phyloP scores from a whole-genome alignment of 2,329 filamentous ascomycete genomes.

The Colletotrichum chrysophilum region DNA sequence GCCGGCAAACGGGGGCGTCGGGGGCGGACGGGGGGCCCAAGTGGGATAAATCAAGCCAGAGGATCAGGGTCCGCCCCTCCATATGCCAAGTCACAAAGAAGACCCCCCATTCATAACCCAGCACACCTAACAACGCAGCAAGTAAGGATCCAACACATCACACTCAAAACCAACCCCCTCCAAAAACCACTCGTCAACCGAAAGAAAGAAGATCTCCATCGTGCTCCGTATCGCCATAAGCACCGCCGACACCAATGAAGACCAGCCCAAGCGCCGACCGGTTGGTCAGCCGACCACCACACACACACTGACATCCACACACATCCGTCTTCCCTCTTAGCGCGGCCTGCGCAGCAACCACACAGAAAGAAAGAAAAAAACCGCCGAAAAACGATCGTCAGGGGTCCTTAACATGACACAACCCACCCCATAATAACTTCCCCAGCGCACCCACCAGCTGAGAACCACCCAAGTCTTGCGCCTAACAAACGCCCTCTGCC shows the following conservation, averaged over 20 bases:
- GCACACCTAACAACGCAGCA: neutral
- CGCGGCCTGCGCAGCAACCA: neutral
- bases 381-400: slow-evolving; percentile 9
- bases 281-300: neutral
- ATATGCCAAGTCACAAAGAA: neutral
- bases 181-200: neutral
- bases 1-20: neutral
- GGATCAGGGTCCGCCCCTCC: slow-evolving; percentile 7
- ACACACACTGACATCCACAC: neutral
- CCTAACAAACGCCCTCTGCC: neutral
- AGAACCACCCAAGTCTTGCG: neutral
- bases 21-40: neutral
- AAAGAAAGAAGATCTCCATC: neutral
- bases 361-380: neutral
- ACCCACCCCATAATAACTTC: neutral
- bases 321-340: neutral
- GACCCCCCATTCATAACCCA: neutral
- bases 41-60: neutral
- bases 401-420: slow-evolving; percentile 17
- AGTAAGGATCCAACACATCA: neutral
- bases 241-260: neutral
- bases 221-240: neutral
- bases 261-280: neutral
- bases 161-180: neutral
- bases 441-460: slow-evolving; percentile 14